These are phyloP conservation scores for Lineolata rhizophorae DNA, from an alignment of 495 filamentous ascomycete genomes.

Conservation along the genomic window DNA sequence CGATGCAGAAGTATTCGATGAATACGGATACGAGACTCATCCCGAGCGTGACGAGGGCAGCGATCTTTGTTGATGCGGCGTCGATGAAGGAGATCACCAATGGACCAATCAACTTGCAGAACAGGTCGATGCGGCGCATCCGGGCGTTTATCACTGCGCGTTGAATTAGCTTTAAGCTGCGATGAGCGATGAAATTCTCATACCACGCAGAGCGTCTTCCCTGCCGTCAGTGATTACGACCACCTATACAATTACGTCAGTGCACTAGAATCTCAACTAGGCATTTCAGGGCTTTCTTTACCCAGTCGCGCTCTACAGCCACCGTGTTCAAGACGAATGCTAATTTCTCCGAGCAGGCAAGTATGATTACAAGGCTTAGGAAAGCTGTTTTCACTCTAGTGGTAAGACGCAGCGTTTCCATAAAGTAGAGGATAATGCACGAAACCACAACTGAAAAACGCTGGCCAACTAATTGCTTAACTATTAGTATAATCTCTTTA, in stretches of 20 bases:
- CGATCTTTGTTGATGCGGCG: constrained; percentile 5
- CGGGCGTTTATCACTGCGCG: constrained; percentile 9
- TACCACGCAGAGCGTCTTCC: background rate
- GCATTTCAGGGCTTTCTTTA: background rate
- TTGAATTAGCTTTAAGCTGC: no score
- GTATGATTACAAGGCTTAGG: constrained; percentile 3
- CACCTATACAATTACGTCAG: no score
- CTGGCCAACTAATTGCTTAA: no score
- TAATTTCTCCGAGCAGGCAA: constrained; percentile 10
- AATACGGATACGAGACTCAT: constrained; percentile 7
- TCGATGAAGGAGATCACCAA: constrained; percentile 9
- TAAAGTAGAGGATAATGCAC: constrained; percentile 5
- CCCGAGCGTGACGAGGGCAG: constrained; percentile 8
- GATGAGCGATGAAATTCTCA: no score
- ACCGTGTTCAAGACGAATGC: constrained; percentile 8
- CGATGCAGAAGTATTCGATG: constrained; percentile 12
- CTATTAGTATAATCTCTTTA: no score
- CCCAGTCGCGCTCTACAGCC: constrained; percentile 11
- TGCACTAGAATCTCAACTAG: constrained; percentile 4
- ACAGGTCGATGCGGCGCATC: constrained; percentile 12
- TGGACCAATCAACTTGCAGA: constrained; percentile 10
- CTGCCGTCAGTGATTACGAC: constrained; percentile 4
- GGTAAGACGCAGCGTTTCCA: background rate
- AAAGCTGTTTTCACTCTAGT: no score
- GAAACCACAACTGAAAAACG: constrained; percentile 7